These are phyloP conservation scores for Leccinum broughii DNA, from an alignment of 768 basidiomycete species.

Conservation along the genomic window DNA sequence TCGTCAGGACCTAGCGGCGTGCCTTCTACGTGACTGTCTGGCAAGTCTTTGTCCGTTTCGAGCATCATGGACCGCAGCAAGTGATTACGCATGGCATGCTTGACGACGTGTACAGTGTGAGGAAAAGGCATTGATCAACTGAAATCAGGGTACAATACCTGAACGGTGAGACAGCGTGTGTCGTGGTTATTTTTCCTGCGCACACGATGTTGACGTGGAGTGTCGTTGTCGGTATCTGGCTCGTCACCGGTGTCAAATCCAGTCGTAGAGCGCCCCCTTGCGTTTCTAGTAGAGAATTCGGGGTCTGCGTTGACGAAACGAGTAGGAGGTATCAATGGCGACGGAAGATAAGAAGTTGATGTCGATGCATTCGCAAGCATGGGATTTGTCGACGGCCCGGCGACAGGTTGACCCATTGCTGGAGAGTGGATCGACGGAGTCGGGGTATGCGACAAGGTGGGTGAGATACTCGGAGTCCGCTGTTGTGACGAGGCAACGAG, in stretches of 20 bases:
- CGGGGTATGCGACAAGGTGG: slow-evolving; percentile 31
- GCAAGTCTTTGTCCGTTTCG: slow-evolving; percentile 55
- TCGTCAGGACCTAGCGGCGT: slow-evolving; percentile 42
- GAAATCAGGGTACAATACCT: slow-evolving; percentile 41
- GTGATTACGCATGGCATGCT: slow-evolving; percentile 75
- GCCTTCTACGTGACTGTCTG: slow-evolving; percentile 62
- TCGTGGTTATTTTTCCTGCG: slow-evolving; percentile 64
- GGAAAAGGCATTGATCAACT: neutral
- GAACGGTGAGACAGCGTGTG: slow-evolving; percentile 63
- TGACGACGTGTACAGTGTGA: slow-evolving; percentile 11
- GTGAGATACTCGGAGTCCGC: slow-evolving; percentile 31
- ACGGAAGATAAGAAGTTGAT: slow-evolving; percentile 7
- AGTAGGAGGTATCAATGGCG: slow-evolving; percentile 18
- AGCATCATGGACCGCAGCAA: slow-evolving; percentile 60
- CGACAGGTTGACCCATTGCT: slow-evolving; percentile 14
- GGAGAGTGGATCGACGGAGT: slow-evolving; percentile 24
- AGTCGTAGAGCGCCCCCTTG: slow-evolving; percentile 35
- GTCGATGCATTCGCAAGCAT: slow-evolving; percentile 6
- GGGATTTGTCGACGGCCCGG: slow-evolving; percentile 8
- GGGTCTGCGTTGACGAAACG: slow-evolving; percentile 25
- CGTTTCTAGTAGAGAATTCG: slow-evolving; percentile 8
- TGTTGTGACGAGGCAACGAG: slow-evolving; percentile 23
- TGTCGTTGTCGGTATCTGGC: slow-evolving; percentile 36
- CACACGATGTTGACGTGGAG: slow-evolving; percentile 34
- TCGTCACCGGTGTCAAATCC: slow-evolving; percentile 41